Evolutionary conservation across 2,329 filamentous ascomycete genomes (phyloP), one percentile per base, ranked within the genome.

Genomic region (Neonectria ditissima): DNA sequence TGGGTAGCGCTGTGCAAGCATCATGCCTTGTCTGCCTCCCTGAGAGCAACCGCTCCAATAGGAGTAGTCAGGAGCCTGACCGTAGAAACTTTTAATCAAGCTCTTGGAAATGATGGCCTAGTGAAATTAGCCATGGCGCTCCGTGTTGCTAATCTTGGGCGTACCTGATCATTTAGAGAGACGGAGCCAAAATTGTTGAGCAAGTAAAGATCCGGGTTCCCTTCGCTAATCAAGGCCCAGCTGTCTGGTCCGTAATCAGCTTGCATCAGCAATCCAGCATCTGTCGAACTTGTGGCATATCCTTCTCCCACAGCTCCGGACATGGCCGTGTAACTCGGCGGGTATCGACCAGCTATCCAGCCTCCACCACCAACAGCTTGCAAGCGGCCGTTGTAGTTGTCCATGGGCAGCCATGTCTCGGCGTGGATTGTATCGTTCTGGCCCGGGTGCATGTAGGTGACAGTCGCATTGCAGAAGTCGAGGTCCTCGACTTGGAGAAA

Each of bases 31-130:
- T 1, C 86, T 78, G 3, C 87, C 86, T 18, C 86, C 85, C 0
- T 84, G 85, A 0, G 83, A 85, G 69, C 85, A 87, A 22, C 85
- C 84, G 20, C 78, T 76, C 69, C 80, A 86, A 72, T 86, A 86
- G 2, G 79, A 82, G 69, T 82, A 83, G 0, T 76, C 70, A 2
- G 78, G 76, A 3, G 22, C 39, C n/a, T 64, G 44, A 9, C 75
- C 71, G 62, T 86, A 86, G 71, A 81, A 85, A 6, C 73, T 72
- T 24, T 80, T 67, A 8, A 79, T 78, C 14, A 86, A 66, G 13
- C 75, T 48, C 65, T 85, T 85, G 4, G 78, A 78, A 11, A 80
- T 66, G 1, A 80, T 78, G 1, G 82, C 78, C 71, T 71, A 30
- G 20, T 20, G 8, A 18, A 34, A 34, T 64, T n/a, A n/a, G n/a